Evolutionary conservation across 768 basidiomycete species (phyloP), one percentile per base, ranked within the genome.

Genomic region (Amanita inopinata): DNA sequence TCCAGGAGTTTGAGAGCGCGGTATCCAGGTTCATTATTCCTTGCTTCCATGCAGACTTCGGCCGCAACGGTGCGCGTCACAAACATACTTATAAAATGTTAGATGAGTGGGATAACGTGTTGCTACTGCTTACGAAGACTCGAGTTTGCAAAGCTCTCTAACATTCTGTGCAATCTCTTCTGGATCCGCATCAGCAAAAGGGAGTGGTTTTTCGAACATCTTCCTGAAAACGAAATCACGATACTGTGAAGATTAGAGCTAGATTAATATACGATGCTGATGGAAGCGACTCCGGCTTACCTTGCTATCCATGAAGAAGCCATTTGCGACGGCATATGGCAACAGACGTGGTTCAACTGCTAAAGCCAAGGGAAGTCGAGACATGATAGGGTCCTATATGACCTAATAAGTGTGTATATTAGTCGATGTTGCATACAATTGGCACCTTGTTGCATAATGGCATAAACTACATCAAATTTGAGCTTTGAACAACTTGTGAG

Each of bases 221-320:
- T 85, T 85, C 35, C 85, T 80, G 56, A 88, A 86, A n/a, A 88
- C 78, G 52, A 86, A 88, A 55, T 87, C 78, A 34, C 83, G 82
- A 57, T 87, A 84, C 83, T 87, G 43, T 8, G 46, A 44, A 44
- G 19, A 38, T 33, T 12, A 30, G 40, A 14, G 46, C 28, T 31
- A 18, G 5, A 27, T n/a, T 22, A 37, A 33, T 12, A 33, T 14
- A 12, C 28, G 22, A 15, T 8, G 32, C 42, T 38, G 24, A 22
- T 17, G 24, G 20, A 48, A 46, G 34, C 27, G 17, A 40, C 15
- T 43, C 36, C 20, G 25, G 49, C 57, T 43, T 59, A 79, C 83
- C 68, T 84, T 84, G 56, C 71, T 71, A 53, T 88, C 83, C 82
- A 88, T 82, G 28, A 62, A 62, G 57, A 88, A 87, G 10, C 84